Conservation (phyloP, 345 rosid genomes). For the Ailanthus altissimus region DNA sequence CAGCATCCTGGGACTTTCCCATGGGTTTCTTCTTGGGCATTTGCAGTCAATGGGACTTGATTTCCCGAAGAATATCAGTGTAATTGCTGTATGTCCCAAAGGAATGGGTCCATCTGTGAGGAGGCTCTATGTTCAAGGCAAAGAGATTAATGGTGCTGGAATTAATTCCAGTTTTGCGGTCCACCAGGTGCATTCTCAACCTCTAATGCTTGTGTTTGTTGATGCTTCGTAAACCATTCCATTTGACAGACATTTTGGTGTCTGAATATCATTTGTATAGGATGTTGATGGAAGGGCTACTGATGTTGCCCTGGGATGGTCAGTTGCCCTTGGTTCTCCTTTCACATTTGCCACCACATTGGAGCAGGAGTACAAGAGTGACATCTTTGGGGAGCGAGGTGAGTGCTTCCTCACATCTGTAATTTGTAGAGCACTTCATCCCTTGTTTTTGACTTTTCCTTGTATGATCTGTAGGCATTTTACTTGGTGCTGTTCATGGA, state of each 20-base stretch:
- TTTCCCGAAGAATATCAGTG: conserved; percentile 80
- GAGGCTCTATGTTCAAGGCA: conserved; percentile 89
- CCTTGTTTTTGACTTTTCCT: conserved; percentile 5
- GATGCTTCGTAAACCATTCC: background rate
- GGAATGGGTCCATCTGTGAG: conserved; percentile 94
- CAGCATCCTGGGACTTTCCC: conserved; percentile 93
- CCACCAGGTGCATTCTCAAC: conserved; percentile 59
- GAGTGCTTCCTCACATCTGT: conserved; percentile 19
- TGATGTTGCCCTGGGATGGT: conserved; percentile 90
- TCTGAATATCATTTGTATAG: conserved; percentile 34
- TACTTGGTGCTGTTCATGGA: conserved; percentile 93
- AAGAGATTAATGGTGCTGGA: conserved; percentile 92
- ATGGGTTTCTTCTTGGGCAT: conserved; percentile 90
- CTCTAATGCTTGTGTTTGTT: background rate
- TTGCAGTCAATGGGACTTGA: conserved; percentile 71
- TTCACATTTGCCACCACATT: conserved; percentile 85
- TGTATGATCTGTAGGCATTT: conserved; percentile 51
- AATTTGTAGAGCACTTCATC: background rate
- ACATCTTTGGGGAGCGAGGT: conserved; percentile 95
- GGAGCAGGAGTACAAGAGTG: conserved; percentile 95
- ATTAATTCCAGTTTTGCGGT: conserved; percentile 88
- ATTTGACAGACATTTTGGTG: background rate
- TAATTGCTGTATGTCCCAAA: conserved; percentile 84
- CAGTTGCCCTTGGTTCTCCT: conserved; percentile 92
- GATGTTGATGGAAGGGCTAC: conserved; percentile 93